Evolutionary conservation across 208 protist genomes (phyloP), one percentile per base, ranked within the genome.

Genomic region (Phytomonas serpens): DNA sequence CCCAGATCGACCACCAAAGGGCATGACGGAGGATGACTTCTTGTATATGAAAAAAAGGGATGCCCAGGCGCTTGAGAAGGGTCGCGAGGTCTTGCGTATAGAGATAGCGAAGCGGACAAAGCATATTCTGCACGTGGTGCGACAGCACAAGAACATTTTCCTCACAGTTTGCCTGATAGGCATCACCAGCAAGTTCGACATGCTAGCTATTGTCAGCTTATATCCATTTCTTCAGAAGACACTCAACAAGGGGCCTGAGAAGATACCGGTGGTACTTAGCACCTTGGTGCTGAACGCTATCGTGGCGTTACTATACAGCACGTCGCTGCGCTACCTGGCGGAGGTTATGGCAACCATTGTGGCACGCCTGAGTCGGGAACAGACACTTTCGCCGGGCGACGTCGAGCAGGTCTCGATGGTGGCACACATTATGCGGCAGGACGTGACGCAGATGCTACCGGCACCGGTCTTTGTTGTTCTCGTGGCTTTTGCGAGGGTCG

Each of bases 21-120:
- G 92, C 52, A 84, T 90, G 76, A 80, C 77, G 10, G 92, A 77
- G 61, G 92, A 96, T 57, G 92, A 94, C 75, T 96, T 88, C 75
- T 64, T 82, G 27, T 85, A 94, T 68, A 81, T 91, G 80, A 92
- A 93, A 75, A 80, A 82, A 72, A 83, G 80, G 72, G 89, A 94
- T 76, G 88, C 84, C 5, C 65, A 79, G 19, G 92, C 84, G 30
- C 86, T 96, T 69, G 83, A 76, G 37, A 88, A 90, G 67, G 92
- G 87, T 23, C 85, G 88, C 61, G 82, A 89, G 64, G 75, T 69
- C 66, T 78, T 96, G 27, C 82, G 78, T 11, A 69, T 72, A 23
- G 83, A 89, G 42, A 69, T 94, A n/a, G 78, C 78, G 47, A 88
- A 88, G 78, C 87, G 83, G 33, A 77, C 67, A 11, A 30, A 70